These are phyloP conservation scores for Spatholobus suberectus DNA, from an alignment of 306 rosid genomes.

Conservation along the genomic window DNA sequence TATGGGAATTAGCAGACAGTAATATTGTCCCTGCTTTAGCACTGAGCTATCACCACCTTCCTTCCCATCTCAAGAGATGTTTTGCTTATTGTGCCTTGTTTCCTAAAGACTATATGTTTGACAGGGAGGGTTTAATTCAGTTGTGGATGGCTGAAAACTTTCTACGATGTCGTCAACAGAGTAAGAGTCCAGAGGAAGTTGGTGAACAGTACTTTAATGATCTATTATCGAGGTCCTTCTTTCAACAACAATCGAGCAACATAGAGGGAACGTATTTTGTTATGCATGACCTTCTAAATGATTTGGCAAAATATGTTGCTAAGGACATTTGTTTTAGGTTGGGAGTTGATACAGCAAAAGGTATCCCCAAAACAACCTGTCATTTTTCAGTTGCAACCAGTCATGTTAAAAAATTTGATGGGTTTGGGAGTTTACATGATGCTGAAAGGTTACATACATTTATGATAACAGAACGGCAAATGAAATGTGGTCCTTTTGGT, in stretches of 20 bases:
- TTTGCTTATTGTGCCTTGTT: background rate
- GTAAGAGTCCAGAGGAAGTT: background rate
- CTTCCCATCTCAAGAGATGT: background rate
- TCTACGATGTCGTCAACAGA: background rate
- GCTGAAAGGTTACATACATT: background rate
- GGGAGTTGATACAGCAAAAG: background rate
- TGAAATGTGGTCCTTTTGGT: background rate
- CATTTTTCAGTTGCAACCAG: background rate
- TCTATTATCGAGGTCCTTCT: background rate
- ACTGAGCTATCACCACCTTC: background rate
- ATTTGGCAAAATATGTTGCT: background rate
- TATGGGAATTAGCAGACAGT: background rate
- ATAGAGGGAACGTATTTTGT: background rate
- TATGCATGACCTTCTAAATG: background rate
- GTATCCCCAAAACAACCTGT: background rate
- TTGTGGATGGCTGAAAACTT: background rate
- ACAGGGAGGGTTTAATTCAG: background rate
- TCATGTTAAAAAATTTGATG: background rate
- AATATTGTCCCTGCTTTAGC: background rate
- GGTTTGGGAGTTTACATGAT: background rate
- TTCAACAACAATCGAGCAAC: background rate
- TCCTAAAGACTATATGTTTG: background rate
- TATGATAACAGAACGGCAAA: background rate
- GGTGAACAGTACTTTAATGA: background rate
- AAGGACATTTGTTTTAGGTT: background rate